Conservation (phyloP, 2,329 filamentous ascomycete genomes). For the Neopestalotiopsis sp. region DNA sequence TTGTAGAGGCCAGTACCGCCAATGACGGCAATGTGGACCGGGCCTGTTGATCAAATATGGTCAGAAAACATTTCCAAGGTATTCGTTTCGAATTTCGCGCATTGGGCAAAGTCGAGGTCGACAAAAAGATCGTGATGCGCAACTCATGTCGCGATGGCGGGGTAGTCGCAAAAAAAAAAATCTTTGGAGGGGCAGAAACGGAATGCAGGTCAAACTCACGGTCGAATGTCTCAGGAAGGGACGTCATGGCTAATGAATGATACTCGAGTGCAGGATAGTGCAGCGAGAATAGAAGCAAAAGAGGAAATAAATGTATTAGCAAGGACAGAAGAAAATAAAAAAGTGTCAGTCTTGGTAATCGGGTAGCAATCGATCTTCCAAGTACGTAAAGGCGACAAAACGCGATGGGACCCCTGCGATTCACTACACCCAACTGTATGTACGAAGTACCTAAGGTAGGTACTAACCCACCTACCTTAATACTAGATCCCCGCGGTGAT, state of each 20-base stretch:
- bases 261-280: background rate
- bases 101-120: background rate
- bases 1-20: constrained; percentile 92
- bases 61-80: constrained; percentile 7
- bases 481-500: background rate
- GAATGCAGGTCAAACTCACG: constrained; percentile 45
- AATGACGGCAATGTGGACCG: constrained; percentile 85
- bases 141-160: constrained; percentile 17
- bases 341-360: background rate
- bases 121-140: background rate
- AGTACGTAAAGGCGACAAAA: background rate
- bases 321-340: background rate
- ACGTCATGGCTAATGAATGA: constrained; percentile 46
- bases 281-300: background rate
- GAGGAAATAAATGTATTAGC: background rate
- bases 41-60: constrained; percentile 47
- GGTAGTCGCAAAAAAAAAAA: background rate
- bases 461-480: background rate
- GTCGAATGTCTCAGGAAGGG: constrained; percentile 64
- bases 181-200: background rate
- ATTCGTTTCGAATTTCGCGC: constrained; percentile 20
- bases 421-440: too few relatives aligned
- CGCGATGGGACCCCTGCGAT: too few relatives aligned
- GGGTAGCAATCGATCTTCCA: background rate
- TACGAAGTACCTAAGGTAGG: too few relatives aligned